These are phyloP conservation scores for Aspergillus sp. DNA, from an alignment of 2,329 filamentous ascomycete species.

Conservation along the genomic window DNA sequence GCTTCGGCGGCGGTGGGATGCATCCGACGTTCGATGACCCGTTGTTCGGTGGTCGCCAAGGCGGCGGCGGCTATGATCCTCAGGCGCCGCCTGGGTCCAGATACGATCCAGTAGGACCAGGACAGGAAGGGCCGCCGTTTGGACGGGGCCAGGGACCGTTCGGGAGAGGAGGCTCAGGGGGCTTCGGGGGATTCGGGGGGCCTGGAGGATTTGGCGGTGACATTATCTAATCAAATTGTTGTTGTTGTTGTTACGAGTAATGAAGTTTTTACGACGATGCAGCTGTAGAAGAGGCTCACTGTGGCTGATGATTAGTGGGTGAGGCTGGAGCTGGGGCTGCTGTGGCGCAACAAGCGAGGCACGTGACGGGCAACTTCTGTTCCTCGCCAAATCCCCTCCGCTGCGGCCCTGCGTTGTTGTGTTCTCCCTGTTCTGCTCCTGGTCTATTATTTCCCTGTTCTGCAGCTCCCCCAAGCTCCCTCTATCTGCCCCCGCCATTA, in stretches of 20 bases:
- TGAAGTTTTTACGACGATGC: too few species aligned
- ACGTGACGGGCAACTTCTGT: too few species aligned
- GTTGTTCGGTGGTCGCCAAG: constrained; percentile 56
- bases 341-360: too few species aligned
- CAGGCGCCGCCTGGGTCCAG: constrained; percentile 79
- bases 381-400: too few species aligned
- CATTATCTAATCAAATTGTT: too few species aligned
- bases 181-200: constrained; percentile 49
- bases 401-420: too few species aligned
- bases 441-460: not conserved
- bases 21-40: constrained; percentile 92
- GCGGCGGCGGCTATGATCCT: constrained; percentile 50
- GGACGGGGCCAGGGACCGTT: constrained; percentile 38
- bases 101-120: constrained; percentile 78
- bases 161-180: constrained; percentile 38
- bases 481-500: constrained; percentile 14
- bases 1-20: constrained; percentile 68
- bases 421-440: constrained; percentile 4
- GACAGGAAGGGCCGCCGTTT: constrained; percentile 39
- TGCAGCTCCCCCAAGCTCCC: constrained; percentile 10
- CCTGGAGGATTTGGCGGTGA: constrained; percentile 34
- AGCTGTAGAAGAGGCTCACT: too few species aligned
- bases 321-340: too few species aligned
- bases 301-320: too few species aligned
- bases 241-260: too few species aligned